These are phyloP conservation scores for Fusarium papillatum DNA, from an alignment of 2,329 filamentous ascomycete species.

Conservation along the genomic window DNA sequence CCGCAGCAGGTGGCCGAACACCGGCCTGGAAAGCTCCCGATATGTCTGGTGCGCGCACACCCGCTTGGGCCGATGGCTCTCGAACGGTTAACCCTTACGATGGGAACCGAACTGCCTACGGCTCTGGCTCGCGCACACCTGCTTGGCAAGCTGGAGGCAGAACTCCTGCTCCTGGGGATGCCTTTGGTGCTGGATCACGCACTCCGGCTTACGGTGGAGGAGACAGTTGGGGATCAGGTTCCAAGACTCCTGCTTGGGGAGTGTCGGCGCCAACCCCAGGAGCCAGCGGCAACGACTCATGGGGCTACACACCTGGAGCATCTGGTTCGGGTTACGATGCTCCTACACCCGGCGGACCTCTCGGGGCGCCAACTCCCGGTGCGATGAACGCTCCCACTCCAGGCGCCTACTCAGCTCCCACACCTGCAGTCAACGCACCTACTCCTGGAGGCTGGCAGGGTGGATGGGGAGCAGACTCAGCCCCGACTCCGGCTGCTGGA, in stretches of 20 bases:
- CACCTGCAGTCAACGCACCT: slow-evolving; percentile 74
- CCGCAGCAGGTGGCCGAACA: slow-evolving; percentile 69
- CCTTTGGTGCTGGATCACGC: slow-evolving; percentile 77
- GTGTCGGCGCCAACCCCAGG: slow-evolving; percentile 70
- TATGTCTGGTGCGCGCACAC: slow-evolving; percentile 72
- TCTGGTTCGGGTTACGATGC: slow-evolving; percentile 72
- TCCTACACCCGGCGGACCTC: slow-evolving; percentile 74
- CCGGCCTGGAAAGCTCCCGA: slow-evolving; percentile 72
- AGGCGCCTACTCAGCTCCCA: slow-evolving; percentile 75
- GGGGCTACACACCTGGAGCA: slow-evolving; percentile 70
- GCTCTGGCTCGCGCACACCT: slow-evolving; percentile 78
- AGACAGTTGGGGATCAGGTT: slow-evolving; percentile 76
- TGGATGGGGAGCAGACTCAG: slow-evolving; percentile 72
- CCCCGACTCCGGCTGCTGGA: slow-evolving; percentile 74
- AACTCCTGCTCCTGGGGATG: slow-evolving; percentile 73
- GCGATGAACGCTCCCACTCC: slow-evolving; percentile 79
- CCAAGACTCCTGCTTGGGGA: slow-evolving; percentile 84
- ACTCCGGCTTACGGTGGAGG: slow-evolving; percentile 72
- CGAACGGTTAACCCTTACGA: slow-evolving; percentile 79
- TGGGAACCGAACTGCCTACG: slow-evolving; percentile 83
- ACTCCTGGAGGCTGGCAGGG: slow-evolving; percentile 77
- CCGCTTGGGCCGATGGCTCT: slow-evolving; percentile 78
- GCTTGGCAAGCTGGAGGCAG: slow-evolving; percentile 85
- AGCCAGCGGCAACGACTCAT: slow-evolving; percentile 69
- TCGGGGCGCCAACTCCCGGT: slow-evolving; percentile 72